phyloP scores from a whole-genome alignment of 345 rosid species.

The Gynandropsis gynandra region DNA sequence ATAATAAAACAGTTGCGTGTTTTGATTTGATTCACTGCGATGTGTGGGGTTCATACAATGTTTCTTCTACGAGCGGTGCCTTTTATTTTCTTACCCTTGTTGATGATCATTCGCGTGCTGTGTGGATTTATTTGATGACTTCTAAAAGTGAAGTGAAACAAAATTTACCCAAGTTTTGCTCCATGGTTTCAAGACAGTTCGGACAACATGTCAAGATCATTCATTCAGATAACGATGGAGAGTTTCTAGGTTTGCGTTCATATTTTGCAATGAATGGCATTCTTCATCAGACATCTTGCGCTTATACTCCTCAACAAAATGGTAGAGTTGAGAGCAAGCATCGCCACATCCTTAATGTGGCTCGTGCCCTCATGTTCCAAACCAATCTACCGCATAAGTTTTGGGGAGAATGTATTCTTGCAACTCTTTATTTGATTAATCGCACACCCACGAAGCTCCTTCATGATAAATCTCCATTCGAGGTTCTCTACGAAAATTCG shows the following conservation, averaged over 20 bases:
- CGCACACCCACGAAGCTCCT: not conserved
- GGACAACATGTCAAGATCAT: not conserved
- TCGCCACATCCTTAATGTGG: not conserved
- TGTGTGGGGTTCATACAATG: not conserved
- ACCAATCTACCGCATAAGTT: not conserved
- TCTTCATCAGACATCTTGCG: not conserved
- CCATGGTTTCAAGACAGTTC: too few relatives aligned
- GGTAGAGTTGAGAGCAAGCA: not conserved
- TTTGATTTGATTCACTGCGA: not conserved
- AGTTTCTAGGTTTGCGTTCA: not conserved
- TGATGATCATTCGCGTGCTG: not conserved
- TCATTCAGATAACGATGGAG: not conserved
- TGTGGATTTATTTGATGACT: not conserved
- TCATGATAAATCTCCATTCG: not conserved
- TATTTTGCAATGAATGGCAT: not conserved
- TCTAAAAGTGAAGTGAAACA: not conserved
- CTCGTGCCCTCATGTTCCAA: not conserved
- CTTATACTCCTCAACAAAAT: not conserved
- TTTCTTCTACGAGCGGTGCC: not conserved
- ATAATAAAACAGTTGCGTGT: not conserved
- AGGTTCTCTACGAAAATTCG: not conserved
- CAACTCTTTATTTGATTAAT: not conserved
- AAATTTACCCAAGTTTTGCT: not conserved
- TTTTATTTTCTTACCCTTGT: not conserved
- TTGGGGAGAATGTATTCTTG: not conserved